Base-by-base conservation (phyloP, 2,329 filamentous ascomycete species). In the Fusarium luffae region DNA sequence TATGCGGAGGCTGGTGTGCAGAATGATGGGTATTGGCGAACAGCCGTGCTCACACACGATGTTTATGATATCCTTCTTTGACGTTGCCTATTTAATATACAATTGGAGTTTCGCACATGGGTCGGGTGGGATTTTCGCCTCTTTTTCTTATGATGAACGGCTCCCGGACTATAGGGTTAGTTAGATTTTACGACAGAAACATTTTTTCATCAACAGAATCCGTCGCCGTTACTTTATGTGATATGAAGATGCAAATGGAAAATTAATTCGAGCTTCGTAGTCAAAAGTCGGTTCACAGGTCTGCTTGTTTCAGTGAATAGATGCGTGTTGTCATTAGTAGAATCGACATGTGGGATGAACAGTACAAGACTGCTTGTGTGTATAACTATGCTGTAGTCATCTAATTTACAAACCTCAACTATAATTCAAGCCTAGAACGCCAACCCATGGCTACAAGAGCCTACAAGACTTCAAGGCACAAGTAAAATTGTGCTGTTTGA, bases 91-190 rank as follows among this genome's bases (percentile, higher is more conserved):
- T n/a, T 34, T 41, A 51, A 58, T 64, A 59, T 51, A 50, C 60
- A 30, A 34, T 5, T 34, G 68, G 72, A 70, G 68, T 70, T 73
- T 48, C 30, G 52, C 66, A 30, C 50, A 54, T 68, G 21, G 30
- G 34, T 14, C 58, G 52, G 41, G 23, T 42, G 61, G 46, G 41
- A 40, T 52, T 51, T 7, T 34, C n/a, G 49, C 44, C 47, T 28
- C 18, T 47, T 63, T 63, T 34, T 63, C 32, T 40, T 9, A 63
- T 41, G 54, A 59, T 46, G 21, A 32, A 28, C 5, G 52, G 58
- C 57, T 32, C 32, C 42, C 55, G 5, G 56, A 32, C 37, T 54
- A 32, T 34, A 32, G 19, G 40, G 27, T 48, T 59, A 61, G 23
- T 54, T 59, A 60, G 44, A 69, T 32, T 44, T 30, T 30, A 30